Percentiles rank a stretch among this genome's conserved stretches.
phyloP scores from a whole-genome alignment of 2,329 filamentous ascomycete species.

The Leptographium galeiforme region DNA sequence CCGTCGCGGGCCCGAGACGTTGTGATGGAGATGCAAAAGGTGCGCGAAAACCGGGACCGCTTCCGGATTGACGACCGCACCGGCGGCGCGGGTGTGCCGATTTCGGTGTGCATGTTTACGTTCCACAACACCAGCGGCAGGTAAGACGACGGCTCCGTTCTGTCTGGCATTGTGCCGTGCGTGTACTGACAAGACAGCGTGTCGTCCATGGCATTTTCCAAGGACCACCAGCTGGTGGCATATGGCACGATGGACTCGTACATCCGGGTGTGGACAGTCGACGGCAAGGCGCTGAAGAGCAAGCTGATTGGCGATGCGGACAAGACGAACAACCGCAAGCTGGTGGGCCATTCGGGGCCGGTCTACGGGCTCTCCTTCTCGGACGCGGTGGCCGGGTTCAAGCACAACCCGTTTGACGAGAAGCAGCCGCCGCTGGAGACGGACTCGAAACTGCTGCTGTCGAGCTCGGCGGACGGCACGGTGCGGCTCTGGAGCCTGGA shows the following conservation, averaged over 20 bases:
- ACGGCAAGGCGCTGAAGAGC: slow-evolving; percentile 67
- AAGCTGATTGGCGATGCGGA: slow-evolving; percentile 46
- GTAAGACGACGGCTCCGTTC: slow-evolving; percentile 34
- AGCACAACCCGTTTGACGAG: slow-evolving; percentile 37
- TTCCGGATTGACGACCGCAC: slow-evolving; percentile 79
- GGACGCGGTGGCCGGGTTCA: slow-evolving; percentile 43
- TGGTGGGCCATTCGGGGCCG: slow-evolving; percentile 82
- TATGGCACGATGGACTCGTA: slow-evolving; percentile 89
- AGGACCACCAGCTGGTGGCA: slow-evolving; percentile 76
- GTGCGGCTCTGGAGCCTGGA: slow-evolving; percentile 89
- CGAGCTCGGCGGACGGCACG: slow-evolving; percentile 74
- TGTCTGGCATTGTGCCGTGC: neutral
- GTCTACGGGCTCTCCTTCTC: slow-evolving; percentile 88
- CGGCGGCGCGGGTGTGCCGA: slow-evolving; percentile 66
- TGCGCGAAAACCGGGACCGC: slow-evolving; percentile 83
- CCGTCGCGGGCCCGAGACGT: slow-evolving; percentile 83
- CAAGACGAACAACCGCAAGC: slow-evolving; percentile 50
- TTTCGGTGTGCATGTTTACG: slow-evolving; percentile 94
- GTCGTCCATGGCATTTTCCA: slow-evolving; percentile 90
- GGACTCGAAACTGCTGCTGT: slow-evolving; percentile 64
- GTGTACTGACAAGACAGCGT: slow-evolving; percentile 38
- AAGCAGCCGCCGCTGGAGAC: slow-evolving; percentile 33
- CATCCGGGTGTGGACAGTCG: slow-evolving; percentile 84
- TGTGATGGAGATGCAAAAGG: slow-evolving; percentile 83
- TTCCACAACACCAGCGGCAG: slow-evolving; percentile 93